Conservation (phyloP, 140 eudicot genomes). For the Anethum foeniculum region DNA sequence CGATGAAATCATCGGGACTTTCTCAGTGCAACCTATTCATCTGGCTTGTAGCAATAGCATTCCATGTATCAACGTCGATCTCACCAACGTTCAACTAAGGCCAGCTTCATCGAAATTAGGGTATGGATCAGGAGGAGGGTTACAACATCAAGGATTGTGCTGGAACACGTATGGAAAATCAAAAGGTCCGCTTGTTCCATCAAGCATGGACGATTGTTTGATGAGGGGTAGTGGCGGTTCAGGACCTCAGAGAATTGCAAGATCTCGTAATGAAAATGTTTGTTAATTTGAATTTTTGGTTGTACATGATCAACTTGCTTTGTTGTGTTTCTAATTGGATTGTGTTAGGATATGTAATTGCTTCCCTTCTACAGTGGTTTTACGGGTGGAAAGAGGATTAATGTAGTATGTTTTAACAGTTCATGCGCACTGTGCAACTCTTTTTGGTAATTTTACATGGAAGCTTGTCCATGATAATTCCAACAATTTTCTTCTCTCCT, state of each 20-base stretch:
- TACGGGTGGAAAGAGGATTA: slow-evolving; percentile 3
- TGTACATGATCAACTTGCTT: too few species aligned
- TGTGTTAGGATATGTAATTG: slow-evolving; percentile 7
- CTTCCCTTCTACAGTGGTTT: slow-evolving; percentile 25
- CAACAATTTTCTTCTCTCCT: too few species aligned
- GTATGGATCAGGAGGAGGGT: slow-evolving; percentile 15
- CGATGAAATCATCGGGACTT: slow-evolving; percentile 48
- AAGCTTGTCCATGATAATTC: background rate
- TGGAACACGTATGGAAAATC: slow-evolving; percentile 65
- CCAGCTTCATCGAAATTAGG: slow-evolving; percentile 26
- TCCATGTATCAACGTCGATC: slow-evolving; percentile 44
- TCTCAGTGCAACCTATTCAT: slow-evolving; percentile 55
- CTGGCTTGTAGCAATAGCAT: slow-evolving; percentile 54
- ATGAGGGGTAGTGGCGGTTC: slow-evolving; percentile 33
- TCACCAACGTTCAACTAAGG: slow-evolving; percentile 40
- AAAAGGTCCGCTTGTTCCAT: slow-evolving; percentile 44
- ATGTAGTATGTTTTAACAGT: background rate
- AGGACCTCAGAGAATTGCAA: slow-evolving; percentile 23
- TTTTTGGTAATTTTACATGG: background rate
- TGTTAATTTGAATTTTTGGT: slow-evolving; percentile 18
- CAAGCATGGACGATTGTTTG: slow-evolving; percentile 58
- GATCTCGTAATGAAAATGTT: slow-evolving; percentile 31
- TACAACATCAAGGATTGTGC: slow-evolving; percentile 38
- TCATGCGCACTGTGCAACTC: background rate
- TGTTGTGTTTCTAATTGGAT: slow-evolving; percentile 5